phyloP scores from a whole-genome alignment of 495 filamentous ascomycete species.

The Lindgomyces ingoldianus region DNA sequence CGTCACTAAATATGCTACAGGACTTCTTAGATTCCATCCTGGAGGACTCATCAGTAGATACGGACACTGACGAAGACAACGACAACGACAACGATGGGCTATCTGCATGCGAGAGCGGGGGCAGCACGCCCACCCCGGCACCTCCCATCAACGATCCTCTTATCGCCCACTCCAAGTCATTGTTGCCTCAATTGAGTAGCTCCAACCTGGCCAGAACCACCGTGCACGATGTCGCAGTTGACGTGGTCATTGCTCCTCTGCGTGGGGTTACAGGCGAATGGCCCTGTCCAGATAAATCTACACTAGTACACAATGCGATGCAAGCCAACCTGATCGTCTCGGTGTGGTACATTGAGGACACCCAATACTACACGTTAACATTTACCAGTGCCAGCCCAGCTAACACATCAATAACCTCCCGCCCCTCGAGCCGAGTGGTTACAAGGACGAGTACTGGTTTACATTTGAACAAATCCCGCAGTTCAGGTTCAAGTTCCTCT shows the following conservation, averaged over 20 bases:
- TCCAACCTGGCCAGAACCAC: constrained; percentile 29
- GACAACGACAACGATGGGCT: not conserved
- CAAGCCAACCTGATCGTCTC: constrained; percentile 68
- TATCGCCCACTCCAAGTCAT: not conserved
- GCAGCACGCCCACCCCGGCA: constrained; percentile 26
- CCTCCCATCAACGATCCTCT: not conserved
- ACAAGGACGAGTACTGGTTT: constrained; percentile 31
- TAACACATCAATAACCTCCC: constrained; percentile 8
- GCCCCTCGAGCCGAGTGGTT: constrained; percentile 38
- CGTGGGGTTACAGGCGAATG: not conserved
- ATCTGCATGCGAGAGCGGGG: constrained; percentile 7
- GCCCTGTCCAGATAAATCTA: constrained; percentile 31
- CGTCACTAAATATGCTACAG: constrained; percentile 6
- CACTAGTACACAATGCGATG: constrained; percentile 43
- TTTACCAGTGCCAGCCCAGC: constrained; percentile 57
- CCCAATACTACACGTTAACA: constrained; percentile 64
- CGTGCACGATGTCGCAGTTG: constrained; percentile 55
- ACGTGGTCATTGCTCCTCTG: constrained; percentile 55
- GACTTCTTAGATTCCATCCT: constrained; percentile 41
- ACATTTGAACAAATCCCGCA: constrained; percentile 23
- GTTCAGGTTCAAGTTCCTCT: constrained; percentile 34
- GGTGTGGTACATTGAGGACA: constrained; percentile 60
- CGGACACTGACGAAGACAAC: not conserved
- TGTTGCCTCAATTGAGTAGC: constrained; percentile 21
- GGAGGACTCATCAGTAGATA: constrained; percentile 33